Evolutionary conservation across 257 asterid genomes (phyloP).

Genomic region (Solanum dulcamara): DNA sequence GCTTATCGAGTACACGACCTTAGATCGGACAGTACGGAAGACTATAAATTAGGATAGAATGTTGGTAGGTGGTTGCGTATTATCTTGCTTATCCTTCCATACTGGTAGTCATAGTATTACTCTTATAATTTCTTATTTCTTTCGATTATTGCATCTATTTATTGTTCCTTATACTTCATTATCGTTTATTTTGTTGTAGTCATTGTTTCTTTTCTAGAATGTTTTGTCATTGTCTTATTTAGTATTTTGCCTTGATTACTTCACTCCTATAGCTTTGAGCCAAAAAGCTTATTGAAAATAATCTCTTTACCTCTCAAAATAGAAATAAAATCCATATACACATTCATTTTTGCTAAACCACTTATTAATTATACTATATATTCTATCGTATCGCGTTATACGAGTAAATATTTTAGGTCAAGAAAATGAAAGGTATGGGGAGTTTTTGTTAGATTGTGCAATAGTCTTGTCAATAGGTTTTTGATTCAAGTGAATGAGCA

Average conservation of each 20-base stretch:
- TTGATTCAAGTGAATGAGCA: not conserved
- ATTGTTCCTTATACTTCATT: too few relatives aligned
- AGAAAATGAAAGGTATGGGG: not conserved
- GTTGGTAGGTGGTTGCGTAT: not conserved
- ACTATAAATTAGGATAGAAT: not conserved
- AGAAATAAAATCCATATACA: accelerated
- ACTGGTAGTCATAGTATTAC: not conserved
- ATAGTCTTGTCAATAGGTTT: not conserved
- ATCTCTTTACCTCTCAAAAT: not conserved
- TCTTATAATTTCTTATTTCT: too few relatives aligned
- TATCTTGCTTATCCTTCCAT: not conserved
- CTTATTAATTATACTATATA: accelerated
- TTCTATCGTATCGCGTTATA: not conserved
- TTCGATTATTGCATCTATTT: too few relatives aligned
- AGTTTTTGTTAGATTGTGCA: not conserved
- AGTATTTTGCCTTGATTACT: not conserved
- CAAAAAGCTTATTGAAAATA: not conserved
- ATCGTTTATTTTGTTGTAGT: too few relatives aligned
- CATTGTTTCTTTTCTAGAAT: too few relatives aligned
- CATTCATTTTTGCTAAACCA: not conserved
- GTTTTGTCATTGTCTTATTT: not conserved
- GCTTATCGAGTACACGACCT: not conserved
- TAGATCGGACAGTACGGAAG: not conserved
- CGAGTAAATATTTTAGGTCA: not conserved
- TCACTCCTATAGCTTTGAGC: accelerated